phyloP scores from a whole-genome alignment of 2,329 filamentous ascomycete genomes.

The Talaromyces sp. region DNA sequence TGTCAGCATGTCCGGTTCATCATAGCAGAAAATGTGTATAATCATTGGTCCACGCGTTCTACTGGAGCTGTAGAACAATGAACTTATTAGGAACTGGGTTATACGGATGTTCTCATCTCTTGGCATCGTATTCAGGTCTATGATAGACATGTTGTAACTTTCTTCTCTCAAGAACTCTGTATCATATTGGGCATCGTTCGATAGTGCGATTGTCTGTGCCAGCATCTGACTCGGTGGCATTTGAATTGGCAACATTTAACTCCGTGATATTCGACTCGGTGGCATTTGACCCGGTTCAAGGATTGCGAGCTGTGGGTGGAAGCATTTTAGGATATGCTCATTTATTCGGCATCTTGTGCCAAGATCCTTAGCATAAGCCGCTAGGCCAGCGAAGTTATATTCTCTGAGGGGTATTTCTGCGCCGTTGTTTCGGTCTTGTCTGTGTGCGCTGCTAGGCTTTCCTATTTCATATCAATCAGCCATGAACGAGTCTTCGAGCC shows the following conservation, averaged over 20 bases:
- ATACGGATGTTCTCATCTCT: not conserved
- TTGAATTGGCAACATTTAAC: too few species aligned
- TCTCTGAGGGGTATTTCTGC: not conserved
- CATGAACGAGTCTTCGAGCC: not conserved
- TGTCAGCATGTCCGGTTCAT: not conserved
- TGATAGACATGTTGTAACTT: not conserved
- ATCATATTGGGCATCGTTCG: not conserved
- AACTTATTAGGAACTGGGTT: not conserved
- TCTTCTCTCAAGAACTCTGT: not conserved
- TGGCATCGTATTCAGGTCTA: not conserved
- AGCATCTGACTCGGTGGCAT: not conserved
- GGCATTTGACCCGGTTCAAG: not conserved
- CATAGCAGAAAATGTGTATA: not conserved
- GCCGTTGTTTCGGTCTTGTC: not conserved
- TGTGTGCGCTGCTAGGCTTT: not conserved
- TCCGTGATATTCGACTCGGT: too few species aligned
- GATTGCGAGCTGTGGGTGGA: not conserved
- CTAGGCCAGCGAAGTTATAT: not conserved
- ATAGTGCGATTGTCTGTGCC: not conserved
- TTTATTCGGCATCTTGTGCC: not conserved
- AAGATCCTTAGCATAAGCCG: too few species aligned
- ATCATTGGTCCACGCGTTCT: not conserved
- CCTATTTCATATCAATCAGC: not conserved
- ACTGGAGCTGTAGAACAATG: not conserved
- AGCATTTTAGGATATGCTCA: not conserved